Evolutionary conservation across 2,329 filamentous ascomycete genomes (phyloP).

Genomic region (Teratosphaeria pseudoeucalypti): DNA sequence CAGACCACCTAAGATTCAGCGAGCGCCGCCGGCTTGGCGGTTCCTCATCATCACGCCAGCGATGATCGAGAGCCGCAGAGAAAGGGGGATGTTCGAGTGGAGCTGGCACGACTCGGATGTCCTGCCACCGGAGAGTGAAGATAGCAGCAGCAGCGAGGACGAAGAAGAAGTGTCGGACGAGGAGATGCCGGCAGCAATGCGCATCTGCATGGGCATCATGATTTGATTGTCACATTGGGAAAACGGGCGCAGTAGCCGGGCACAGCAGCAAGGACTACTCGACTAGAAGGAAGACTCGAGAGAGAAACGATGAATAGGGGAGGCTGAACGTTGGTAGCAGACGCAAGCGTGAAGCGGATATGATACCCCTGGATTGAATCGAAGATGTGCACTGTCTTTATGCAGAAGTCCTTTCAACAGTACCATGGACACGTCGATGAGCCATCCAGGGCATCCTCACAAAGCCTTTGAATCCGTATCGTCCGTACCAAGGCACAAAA

Average conservation of each 20-base stretch:
- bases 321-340: not conserved
- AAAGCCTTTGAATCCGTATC: not conserved
- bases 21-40: not conserved
- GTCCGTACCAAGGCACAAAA: not conserved
- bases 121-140: not conserved
- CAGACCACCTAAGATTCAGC: not conserved
- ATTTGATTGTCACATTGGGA: not conserved
- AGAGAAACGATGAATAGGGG: not conserved
- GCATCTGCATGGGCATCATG: not conserved
- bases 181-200: not conserved
- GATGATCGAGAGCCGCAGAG: not conserved
- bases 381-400: not conserved
- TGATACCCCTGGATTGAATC: not conserved
- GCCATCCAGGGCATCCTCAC: not conserved
- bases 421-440: not conserved
- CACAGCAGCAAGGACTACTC: not conserved
- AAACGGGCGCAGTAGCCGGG: not conserved
- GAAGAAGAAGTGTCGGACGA: not conserved
- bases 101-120: not conserved
- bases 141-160: not conserved
- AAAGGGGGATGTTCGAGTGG: not conserved
- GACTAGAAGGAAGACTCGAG: not conserved
- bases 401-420: not conserved
- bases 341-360: not conserved
- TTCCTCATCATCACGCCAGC: not conserved